Evolutionary conservation across 2,329 filamentous ascomycete species (phyloP), one percentile per base, ranked within the genome.

Genomic region (Chaetomium globosum): DNA sequence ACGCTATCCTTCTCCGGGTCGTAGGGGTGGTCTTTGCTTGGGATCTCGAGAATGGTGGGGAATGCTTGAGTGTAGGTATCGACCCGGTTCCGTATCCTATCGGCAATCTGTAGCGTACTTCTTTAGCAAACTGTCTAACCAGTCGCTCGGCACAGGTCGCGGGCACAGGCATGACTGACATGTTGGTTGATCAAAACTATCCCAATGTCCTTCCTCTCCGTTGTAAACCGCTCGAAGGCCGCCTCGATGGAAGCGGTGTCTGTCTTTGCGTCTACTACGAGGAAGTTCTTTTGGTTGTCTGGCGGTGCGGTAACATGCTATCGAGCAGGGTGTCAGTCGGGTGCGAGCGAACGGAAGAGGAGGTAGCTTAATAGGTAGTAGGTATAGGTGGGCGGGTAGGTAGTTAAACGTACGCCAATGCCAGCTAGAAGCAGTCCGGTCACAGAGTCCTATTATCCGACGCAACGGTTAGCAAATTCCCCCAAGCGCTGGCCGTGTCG

Each of bases 1-100:
- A 99, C 94, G 75, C 94, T 98, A 78, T 99, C 95, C 83, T 99
- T 99, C 80, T 99, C 95, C 0, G 95, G 95, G 74, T 99, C 94
- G 76, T 99, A 99, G 2, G 95, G 95, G 77, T 99, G 95, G 77
- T 99, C 95, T 83, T 99, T 99, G 80, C 92, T 96, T 28, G 95
- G 95, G 67, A 99, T 98, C 79, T 99, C 95, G 65, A 99, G 87
- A 62, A 99, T 85, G 26, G 93, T 89, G n/a, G 95, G 95, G 80
- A 99, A 99, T 4, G 95, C 93, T 58, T 94, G 92, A 23, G 92
- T 94, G 80, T 96, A 97, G 46, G 87, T 88, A 78, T 99, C 95
- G 71, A 99, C 89, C 67, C 89, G 88, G 76, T 94, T 86, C 77
- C 95, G 87, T 85, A 99, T 99, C 76, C 87, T 88, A 77, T 99